Conservation (phyloP, 2,329 filamentous ascomycete species). For the Aspergillus unguis region DNA sequence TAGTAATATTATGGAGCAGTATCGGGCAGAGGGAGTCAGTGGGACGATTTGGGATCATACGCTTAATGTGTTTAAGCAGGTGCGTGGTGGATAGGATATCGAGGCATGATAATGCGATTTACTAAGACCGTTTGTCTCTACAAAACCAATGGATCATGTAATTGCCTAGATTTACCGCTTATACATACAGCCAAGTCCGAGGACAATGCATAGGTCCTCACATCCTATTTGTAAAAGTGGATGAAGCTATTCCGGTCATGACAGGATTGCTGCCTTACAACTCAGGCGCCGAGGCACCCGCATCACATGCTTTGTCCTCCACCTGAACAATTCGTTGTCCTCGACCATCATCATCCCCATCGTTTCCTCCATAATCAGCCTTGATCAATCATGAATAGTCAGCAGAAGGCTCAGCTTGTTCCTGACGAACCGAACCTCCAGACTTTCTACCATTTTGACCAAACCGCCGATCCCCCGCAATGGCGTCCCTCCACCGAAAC, state of each 20-base stretch:
- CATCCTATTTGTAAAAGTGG: no score
- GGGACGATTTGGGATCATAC: background rate
- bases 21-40: background rate
- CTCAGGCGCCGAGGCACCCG: background rate
- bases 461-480: background rate
- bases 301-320: background rate
- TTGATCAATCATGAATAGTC: background rate
- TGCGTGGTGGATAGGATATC: background rate
- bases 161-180: no score
- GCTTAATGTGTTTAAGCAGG: background rate
- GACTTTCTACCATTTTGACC: conserved; percentile 8
- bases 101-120: background rate
- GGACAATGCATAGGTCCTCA: no score
- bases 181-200: no score
- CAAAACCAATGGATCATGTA: no score
- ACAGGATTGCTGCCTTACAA: no score
- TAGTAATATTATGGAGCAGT: background rate
- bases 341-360: background rate
- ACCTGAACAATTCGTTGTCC: background rate
- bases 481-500: background rate
- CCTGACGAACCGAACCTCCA: background rate
- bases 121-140: no score
- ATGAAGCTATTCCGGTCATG: no score
- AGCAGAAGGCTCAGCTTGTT: background rate
- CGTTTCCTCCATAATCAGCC: background rate